These are phyloP conservation scores for Corymbia citriodora DNA, from an alignment of 441 rosid genomes.

Conservation along the genomic window DNA sequence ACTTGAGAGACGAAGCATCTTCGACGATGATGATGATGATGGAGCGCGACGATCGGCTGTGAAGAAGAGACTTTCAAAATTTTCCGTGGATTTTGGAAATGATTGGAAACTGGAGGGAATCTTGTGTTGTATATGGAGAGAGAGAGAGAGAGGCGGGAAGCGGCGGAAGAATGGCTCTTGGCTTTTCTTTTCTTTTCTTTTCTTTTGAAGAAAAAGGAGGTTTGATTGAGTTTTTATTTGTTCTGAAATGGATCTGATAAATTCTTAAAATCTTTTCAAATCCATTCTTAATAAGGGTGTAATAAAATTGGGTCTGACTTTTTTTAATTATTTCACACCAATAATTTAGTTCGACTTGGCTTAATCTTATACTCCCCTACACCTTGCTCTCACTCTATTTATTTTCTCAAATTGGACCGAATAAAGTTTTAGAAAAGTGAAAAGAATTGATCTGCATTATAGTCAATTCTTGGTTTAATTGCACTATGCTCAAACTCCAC, in stretches of 20 bases:
- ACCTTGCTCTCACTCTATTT: accelerated
- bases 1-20: slow-evolving; percentile 73
- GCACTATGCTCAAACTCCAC: no score
- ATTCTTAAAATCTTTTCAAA: neutral
- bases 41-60: neutral
- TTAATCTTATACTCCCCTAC: no score
- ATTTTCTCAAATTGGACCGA: neutral
- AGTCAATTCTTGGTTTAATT: no score
- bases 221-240: neutral
- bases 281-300: neutral
- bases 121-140: neutral
- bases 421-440: neutral
- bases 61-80: neutral
- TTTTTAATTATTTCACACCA: accelerated
- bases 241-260: neutral
- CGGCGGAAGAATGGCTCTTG: neutral
- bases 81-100: neutral
- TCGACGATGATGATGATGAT: neutral
- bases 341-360: no score
- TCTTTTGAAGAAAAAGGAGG: neutral
- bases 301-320: no score
- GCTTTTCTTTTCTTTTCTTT: neutral
- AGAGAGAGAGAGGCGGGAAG: neutral
- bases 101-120: neutral
- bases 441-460: no score